Conservation (phyloP, 75 land plant genomes). For the Pinus albicaulis region DNA sequence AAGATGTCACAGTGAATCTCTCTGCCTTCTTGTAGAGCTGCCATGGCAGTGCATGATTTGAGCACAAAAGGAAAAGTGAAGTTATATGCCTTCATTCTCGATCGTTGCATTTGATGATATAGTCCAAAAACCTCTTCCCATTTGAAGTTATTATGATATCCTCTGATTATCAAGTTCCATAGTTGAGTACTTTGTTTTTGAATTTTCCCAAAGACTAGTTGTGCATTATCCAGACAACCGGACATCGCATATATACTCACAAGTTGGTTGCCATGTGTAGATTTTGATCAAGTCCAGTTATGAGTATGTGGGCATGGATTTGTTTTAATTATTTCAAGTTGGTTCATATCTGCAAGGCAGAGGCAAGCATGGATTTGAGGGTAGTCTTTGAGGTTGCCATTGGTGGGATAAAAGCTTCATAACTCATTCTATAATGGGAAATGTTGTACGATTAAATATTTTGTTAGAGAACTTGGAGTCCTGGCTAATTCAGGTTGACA, state of each 20-base stretch:
- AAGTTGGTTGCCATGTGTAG: neutral
- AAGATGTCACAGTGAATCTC: slow-evolving; percentile 9
- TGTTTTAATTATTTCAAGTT: neutral
- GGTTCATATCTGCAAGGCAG: neutral
- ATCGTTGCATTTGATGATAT: neutral
- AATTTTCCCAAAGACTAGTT: neutral
- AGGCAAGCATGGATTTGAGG: neutral
- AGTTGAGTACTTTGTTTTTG: neutral
- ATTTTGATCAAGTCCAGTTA: neutral
- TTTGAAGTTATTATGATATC: neutral
- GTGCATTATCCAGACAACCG: neutral
- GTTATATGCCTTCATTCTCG: neutral
- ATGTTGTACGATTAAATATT: too few relatives aligned
- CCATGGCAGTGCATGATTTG: slow-evolving; percentile 11
- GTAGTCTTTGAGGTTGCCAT: too few relatives aligned
- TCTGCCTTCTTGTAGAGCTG: slow-evolving; percentile 6
- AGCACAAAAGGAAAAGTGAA: slow-evolving; percentile 2
- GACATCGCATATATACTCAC: neutral
- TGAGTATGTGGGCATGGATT: neutral
- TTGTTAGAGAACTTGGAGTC: too few relatives aligned
- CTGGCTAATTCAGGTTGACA: too few relatives aligned
- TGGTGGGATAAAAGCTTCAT: too few relatives aligned
- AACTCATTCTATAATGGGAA: too few relatives aligned
- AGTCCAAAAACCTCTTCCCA: too few relatives aligned
- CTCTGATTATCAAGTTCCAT: neutral